Conservation (phyloP, 1,284 basidiomycete genomes). For the Veloboletus limbatus region DNA sequence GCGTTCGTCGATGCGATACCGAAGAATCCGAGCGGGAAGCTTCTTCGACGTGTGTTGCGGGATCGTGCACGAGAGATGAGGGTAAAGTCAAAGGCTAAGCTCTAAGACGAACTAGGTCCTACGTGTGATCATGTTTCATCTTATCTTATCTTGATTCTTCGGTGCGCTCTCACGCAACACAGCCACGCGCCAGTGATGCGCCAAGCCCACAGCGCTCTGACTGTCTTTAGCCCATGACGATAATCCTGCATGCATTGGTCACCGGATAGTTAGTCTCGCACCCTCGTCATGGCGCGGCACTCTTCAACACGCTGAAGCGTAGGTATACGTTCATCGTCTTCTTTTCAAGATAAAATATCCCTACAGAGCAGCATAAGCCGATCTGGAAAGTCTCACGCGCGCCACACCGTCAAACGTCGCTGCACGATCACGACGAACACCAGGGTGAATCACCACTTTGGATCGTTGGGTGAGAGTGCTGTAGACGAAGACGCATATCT, state of each 20-base stretch:
- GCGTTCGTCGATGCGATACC: conserved; percentile 55
- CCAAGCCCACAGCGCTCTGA: no score
- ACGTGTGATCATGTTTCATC: no score
- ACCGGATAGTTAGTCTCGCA: conserved; percentile 64
- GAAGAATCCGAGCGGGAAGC: conserved; percentile 59
- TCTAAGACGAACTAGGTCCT: no score
- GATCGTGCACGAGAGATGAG: conserved; percentile 45
- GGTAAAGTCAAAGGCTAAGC: conserved; percentile 21
- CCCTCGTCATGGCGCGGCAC: not conserved
- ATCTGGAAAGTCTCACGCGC: conserved; percentile 78
- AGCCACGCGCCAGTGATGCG: no score
- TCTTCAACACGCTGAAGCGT: conserved; percentile 18
- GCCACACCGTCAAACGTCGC: conserved; percentile 22
- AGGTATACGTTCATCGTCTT: conserved; percentile 91
- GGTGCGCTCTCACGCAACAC: no score
- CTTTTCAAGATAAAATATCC: conserved; percentile 80
- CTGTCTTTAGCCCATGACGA: no score
- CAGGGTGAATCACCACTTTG: conserved; percentile 80
- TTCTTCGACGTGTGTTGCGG: conserved; percentile 54
- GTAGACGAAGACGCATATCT: conserved; percentile 85
- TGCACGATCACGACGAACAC: not conserved
- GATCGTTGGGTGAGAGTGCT: conserved; percentile 76
- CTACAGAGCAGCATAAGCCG: conserved; percentile 67
- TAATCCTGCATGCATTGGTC: conserved; percentile 62
- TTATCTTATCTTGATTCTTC: no score